Base-by-base conservation (phyloP, 1,284 basidiomycete genomes). In the Apiotrichum domesticum region DNA sequence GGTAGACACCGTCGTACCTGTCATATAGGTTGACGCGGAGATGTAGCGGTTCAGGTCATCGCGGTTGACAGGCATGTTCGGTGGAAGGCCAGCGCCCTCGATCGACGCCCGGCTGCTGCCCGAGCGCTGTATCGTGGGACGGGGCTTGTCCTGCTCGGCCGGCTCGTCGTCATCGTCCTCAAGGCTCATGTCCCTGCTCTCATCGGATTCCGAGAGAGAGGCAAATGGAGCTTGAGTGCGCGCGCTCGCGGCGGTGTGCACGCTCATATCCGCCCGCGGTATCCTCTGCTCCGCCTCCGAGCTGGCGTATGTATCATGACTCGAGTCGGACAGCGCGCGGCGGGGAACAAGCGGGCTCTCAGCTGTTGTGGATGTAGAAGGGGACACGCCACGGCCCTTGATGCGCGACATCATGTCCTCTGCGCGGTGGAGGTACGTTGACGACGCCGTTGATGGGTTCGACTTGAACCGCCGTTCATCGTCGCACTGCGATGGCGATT, bases 21-120 rank as follows among this genome's bases (percentile, higher is more conserved):
- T 72, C 4, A 79, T 84, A 35, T 71, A 68, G 6, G 78, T 78
- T 5, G 75, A 73, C 6, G 77, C 69, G 4, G 90, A 92, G 11
- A 92, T 88, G 68, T 88, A 90, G 35, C 90, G 85, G 66, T 87
- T 89, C 51, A 92, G 78, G 72, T 91, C 89, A 35, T 87, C 86
- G 43, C 66, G 52, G 43, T 63, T 59, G 52, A 63, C 63, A 10
- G 52, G 56, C 0, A 49, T 35, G 8, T 29, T n/a, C 8, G 47
- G 35, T 3, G 61, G 62, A 10, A 34, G 62, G 2, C 58, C 62
- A 4, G 62, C 37, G 11, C 56, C 58, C 35, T 57, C 58, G 4
- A 58, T 48, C 7, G 46, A 41, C 8, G 46, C 39, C n/a, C 46
- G 39, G 37, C 46, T 47, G 46, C 37, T 32, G 4, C 35, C 34